These are phyloP conservation scores for Fistulina hepatica DNA, from an alignment of 1,284 basidiomycete species.

Conservation along the genomic window DNA sequence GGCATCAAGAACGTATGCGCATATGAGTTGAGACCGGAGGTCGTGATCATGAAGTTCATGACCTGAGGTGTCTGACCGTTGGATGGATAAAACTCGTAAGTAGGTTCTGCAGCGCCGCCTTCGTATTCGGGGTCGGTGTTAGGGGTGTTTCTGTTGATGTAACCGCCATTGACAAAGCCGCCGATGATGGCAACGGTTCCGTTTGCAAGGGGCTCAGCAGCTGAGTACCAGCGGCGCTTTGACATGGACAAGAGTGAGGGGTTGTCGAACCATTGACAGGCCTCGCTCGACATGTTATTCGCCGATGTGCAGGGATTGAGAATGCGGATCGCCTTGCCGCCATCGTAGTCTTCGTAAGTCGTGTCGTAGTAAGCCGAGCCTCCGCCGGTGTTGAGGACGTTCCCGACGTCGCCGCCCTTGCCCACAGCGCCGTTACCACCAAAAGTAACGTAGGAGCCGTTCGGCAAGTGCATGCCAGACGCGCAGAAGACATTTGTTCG, in stretches of 20 bases:
- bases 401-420: slow-evolving; percentile 56
- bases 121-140: slow-evolving; percentile 53
- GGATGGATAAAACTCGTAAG: slow-evolving; percentile 78
- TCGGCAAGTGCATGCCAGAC: slow-evolving; percentile 60
- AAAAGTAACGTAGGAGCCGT: slow-evolving; percentile 52
- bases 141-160: slow-evolving; percentile 77
- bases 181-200: slow-evolving; percentile 66
- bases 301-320: slow-evolving; percentile 61
- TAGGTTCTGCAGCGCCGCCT: slow-evolving; percentile 57
- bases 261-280: slow-evolving; percentile 76
- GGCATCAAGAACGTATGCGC: slow-evolving; percentile 79
- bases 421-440: slow-evolving; percentile 73
- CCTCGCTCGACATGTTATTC: slow-evolving; percentile 34
- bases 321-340: slow-evolving; percentile 57
- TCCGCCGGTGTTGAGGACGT: slow-evolving; percentile 33
- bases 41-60: slow-evolving; percentile 72
- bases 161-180: slow-evolving; percentile 77
- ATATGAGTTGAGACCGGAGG: slow-evolving; percentile 86
- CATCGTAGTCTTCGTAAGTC: slow-evolving; percentile 56
- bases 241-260: slow-evolving; percentile 61
- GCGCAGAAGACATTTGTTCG: slow-evolving; percentile 77
- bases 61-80: slow-evolving; percentile 41
- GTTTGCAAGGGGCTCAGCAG: slow-evolving; percentile 65
- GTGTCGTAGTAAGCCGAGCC: slow-evolving; percentile 44
- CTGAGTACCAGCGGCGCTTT: slow-evolving; percentile 78